Conservation (phyloP, 768 basidiomycete species). For the Pleurotus djamor region DNA sequence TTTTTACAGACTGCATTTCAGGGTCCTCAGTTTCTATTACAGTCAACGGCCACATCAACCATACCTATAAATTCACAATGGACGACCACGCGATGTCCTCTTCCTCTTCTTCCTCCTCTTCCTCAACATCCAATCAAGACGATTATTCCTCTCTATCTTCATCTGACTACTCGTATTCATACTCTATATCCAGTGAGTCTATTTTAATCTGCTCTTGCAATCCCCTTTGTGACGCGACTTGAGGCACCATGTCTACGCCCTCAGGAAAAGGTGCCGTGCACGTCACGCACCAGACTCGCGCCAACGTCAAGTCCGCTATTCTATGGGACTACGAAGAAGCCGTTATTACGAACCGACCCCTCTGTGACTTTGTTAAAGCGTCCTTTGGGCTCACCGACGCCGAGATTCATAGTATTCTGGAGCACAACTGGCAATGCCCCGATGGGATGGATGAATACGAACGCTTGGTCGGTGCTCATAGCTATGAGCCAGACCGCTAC, state of each 20-base stretch:
- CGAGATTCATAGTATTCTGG: not conserved
- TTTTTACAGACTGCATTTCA: too few species aligned
- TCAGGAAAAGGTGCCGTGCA: not conserved
- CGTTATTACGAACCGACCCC: not conserved
- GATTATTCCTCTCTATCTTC: too few species aligned
- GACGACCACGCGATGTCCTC: too few species aligned
- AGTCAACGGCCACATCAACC: too few species aligned
- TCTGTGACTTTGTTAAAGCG: not conserved
- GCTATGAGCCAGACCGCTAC: not conserved
- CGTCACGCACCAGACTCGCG: not conserved
- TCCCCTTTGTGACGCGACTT: too few species aligned
- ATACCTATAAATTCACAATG: too few species aligned
- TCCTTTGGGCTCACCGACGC: not conserved
- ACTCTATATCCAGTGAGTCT: too few species aligned
- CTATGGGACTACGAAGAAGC: not conserved
- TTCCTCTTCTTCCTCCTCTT: too few species aligned
- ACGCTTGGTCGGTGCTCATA: not conserved
- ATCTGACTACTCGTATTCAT: too few species aligned
- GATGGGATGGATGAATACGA: not conserved
- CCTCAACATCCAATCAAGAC: too few species aligned
- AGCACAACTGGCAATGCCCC: not conserved
- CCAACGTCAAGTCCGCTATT: not conserved
- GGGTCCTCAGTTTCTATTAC: too few species aligned
- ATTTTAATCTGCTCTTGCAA: too few species aligned
- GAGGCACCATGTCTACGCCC: not conserved